Conservation (phyloP, 441 rosid genomes). For the Pelargonium fulgidum region DNA sequence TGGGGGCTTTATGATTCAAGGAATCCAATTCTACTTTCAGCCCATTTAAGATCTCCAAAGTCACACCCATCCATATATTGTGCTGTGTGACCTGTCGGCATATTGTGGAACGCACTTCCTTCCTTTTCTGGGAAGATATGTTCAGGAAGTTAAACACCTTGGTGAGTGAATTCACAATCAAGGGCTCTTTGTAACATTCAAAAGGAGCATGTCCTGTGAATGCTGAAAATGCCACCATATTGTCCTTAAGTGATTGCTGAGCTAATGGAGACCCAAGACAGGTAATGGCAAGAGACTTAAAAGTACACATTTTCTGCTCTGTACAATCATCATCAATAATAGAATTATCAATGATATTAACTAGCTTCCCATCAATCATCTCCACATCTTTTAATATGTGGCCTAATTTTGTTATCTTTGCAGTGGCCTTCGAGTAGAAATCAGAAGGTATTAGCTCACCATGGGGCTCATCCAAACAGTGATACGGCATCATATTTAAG, state of each 20-base stretch:
- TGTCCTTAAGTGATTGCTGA: slow-evolving; percentile 39
- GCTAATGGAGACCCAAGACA: slow-evolving; percentile 56
- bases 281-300: slow-evolving; percentile 56
- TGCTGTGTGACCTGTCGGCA: slow-evolving; percentile 65
- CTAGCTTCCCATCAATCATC: slow-evolving; percentile 50
- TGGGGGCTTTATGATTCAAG: slow-evolving; percentile 30
- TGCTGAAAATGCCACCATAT: slow-evolving; percentile 13
- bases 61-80: slow-evolving; percentile 59
- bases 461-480: slow-evolving; percentile 31
- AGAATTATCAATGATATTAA: slow-evolving; percentile 39
- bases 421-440: slow-evolving; percentile 41
- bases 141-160: slow-evolving; percentile 47
- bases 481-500: slow-evolving; percentile 32
- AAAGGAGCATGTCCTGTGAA: slow-evolving; percentile 19
- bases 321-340: slow-evolving; percentile 38
- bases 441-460: slow-evolving; percentile 34
- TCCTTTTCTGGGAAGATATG: slow-evolving; percentile 63
- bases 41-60: slow-evolving; percentile 46
- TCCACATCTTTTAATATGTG: slow-evolving; percentile 42
- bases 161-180: slow-evolving; percentile 51
- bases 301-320: slow-evolving; percentile 40
- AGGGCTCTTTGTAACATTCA: slow-evolving; percentile 46
- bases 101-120: slow-evolving; percentile 46
- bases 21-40: slow-evolving; percentile 50
- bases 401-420: slow-evolving; percentile 40